Evolutionary conservation across 2,329 filamentous ascomycete genomes (phyloP).

Genomic region (Cryphonectria nitschkei): DNA sequence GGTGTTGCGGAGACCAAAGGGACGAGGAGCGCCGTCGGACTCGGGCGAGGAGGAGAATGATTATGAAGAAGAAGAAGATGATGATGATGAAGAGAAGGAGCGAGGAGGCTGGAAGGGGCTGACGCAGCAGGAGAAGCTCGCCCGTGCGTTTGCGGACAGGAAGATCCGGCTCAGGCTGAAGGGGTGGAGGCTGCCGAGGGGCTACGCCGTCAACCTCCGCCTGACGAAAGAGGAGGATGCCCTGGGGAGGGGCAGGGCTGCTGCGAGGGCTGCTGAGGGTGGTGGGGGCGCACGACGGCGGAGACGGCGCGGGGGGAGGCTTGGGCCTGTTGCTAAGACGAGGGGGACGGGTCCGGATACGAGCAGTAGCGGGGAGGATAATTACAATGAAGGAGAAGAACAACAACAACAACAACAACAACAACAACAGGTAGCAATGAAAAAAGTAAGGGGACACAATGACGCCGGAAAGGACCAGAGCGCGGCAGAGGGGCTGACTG

Average conservation of each 20-base stretch:
- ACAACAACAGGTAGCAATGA: no score
- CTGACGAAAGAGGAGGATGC: conserved; percentile 44
- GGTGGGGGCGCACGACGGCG: neutral
- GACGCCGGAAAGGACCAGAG: conserved; percentile 30
- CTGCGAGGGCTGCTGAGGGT: neutral
- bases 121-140: conserved; percentile 52
- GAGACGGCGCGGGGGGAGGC: neutral
- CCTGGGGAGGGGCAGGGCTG: conserved; percentile 24
- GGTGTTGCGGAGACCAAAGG: conserved; percentile 38
- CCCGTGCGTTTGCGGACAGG: conserved; percentile 54
- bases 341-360: conserved; percentile 32
- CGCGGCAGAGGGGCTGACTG: conserved; percentile 34
- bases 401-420: conserved; percentile 1
- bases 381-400: neutral
- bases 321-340: neutral
- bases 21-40: conserved; percentile 20
- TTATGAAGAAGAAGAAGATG: neutral
- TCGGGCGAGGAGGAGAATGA: conserved; percentile 31
- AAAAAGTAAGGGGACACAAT: conserved; percentile 21
- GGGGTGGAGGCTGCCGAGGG: conserved; percentile 55
- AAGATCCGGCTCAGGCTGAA: conserved; percentile 62
- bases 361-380: conserved; percentile 31
- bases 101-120: neutral
- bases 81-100: neutral
- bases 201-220: conserved; percentile 58